A percentile compares a stretch with the other conserved stretches of the same genome.
Evolutionary conservation across 257 asterid genomes (phyloP).

Genomic region (Solanum sitiens): DNA sequence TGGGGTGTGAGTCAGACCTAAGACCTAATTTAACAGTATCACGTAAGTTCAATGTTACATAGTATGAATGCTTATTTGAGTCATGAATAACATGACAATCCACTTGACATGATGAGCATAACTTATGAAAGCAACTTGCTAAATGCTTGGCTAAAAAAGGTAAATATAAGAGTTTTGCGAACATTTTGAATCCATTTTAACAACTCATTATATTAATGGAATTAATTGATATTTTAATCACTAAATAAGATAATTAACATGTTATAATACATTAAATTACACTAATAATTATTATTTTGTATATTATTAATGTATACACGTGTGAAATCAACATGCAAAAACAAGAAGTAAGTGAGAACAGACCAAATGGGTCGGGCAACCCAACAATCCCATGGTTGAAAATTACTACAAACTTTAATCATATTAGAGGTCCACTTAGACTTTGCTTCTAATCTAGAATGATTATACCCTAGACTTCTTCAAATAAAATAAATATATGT

Average conservation of each 20-base stretch:
- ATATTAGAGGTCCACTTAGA: constrained; percentile 32
- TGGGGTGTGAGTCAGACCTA: too few relatives aligned
- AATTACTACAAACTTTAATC: constrained; percentile 28
- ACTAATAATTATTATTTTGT: neutral
- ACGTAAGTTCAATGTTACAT: neutral
- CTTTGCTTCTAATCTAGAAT: constrained; percentile 48
- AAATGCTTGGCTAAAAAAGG: neutral
- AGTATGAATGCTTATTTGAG: neutral
- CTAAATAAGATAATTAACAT: neutral
- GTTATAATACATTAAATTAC: neutral
- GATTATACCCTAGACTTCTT: constrained; percentile 41
- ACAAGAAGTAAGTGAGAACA: neutral
- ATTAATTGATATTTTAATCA: neutral
- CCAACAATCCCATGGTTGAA: constrained; percentile 26
- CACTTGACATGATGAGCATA: neutral
- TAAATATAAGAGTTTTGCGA: neutral
- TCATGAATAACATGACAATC: neutral
- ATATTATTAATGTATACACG: neutral
- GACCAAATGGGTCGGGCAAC: constrained; percentile 6
- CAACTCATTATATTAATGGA: neutral
- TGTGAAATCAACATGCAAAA: neutral
- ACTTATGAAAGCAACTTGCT: neutral
- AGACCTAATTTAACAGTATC: too few relatives aligned
- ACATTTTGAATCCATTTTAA: neutral
- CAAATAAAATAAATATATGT: neutral